Conservation (phyloP, 1,139 yeast genomes). For the Hemisphaericaspora xylanilytica region DNA sequence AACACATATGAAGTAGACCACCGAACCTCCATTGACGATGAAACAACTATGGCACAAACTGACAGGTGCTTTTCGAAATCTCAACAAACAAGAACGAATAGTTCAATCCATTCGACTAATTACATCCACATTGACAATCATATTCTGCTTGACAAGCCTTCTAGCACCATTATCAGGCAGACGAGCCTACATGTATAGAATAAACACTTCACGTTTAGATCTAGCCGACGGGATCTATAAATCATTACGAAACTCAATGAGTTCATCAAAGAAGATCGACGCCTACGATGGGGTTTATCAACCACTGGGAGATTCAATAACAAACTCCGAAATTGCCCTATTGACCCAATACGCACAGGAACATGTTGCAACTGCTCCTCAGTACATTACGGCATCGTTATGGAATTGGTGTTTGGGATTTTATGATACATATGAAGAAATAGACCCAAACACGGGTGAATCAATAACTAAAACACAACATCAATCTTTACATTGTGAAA, state of each 20-base stretch:
- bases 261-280: conserved; percentile 19
- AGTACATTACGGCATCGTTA: conserved; percentile 41
- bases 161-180: conserved; percentile 28
- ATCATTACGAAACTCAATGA: conserved; percentile 39
- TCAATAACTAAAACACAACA: conserved; percentile 15
- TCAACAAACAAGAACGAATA: conserved; percentile 29
- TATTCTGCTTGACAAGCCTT: conserved; percentile 25
- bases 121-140: conserved; percentile 23
- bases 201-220: conserved; percentile 51
- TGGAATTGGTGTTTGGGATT: conserved; percentile 49
- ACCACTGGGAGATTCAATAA: conserved; percentile 28
- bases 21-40: too few relatives aligned
- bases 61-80: conserved; percentile 27
- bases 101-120: conserved; percentile 31
- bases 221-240: conserved; percentile 52
- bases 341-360: conserved; percentile 46
- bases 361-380: conserved; percentile 53
- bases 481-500: conserved; percentile 23
- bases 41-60: not conserved
- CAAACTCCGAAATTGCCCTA: conserved; percentile 51
- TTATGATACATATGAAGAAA: conserved; percentile 26
- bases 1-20: too few relatives aligned
- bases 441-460: conserved; percentile 10
- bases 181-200: conserved; percentile 30
- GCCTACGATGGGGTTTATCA: conserved; percentile 6